Evolutionary conservation across 179 eudicot species (phyloP), one percentile per base, ranked within the genome.

Genomic region (Patellifolia procumbens): DNA sequence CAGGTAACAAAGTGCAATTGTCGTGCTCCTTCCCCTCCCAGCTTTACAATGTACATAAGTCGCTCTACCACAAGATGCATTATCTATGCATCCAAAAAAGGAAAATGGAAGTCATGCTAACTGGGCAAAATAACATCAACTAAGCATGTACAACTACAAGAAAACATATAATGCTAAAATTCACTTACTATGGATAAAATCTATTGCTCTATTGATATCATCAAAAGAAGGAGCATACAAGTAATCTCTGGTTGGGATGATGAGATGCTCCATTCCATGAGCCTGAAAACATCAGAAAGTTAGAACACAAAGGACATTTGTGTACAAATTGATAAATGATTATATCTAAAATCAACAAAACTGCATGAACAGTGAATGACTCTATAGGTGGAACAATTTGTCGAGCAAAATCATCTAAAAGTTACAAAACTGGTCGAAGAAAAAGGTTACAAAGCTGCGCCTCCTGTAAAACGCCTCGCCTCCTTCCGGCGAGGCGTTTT

Each of bases 31-130:
- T 48, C 95, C 95, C 39, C 95, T 83, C 72, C 95, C 92, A 84
- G 96, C 96, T 83, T 91, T 91, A 73, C 93, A 91, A 74, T 91
- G 96, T 24, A 91, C 90, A 79, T 91, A 91, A 9, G 96, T 91
- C 43, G 88, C 51, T 77, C 45, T 75, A 37, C 90, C 86, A 39
- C 53, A 35, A 64, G 80, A 83, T 61, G 91, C 86, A 66, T 89
- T 86, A 53, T 72, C 89, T 89, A 76, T 10, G n/a, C n/a, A n/a
- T n/a, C n/a, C n/a, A 35, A 17, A 32, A 24, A 75, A 59, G 34
- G 20, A 59, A 3, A 59, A 63, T 39, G 69, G 39, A 24, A 34
- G 26, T 52, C 31, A 28, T 43, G 31, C 43, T 55, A 29, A 55
- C 13, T 35, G 20, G 7, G 62, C 17, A 28, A 75, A 62, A 52